These are phyloP conservation scores for Rhodomyrtus psidioides DNA, from an alignment of 441 rosid species.

Conservation along the genomic window DNA sequence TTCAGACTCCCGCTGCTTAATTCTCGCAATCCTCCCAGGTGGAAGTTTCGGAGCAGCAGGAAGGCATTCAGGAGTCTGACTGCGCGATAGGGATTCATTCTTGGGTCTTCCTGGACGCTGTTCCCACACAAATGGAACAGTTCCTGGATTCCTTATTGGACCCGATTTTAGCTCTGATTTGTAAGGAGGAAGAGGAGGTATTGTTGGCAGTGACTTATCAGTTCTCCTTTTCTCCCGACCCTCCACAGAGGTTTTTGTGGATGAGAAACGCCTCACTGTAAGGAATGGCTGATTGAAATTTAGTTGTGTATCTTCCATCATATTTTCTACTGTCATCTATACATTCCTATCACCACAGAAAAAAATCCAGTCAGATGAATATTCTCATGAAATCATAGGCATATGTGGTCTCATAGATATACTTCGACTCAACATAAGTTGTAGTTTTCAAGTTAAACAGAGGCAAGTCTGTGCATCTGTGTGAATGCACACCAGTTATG, in stretches of 20 bases:
- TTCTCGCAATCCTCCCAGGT: conserved; percentile 54
- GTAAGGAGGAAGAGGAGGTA: conserved; percentile 47
- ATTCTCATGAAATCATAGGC: background rate
- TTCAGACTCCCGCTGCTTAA: conserved; percentile 14
- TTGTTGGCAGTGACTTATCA: conserved; percentile 20
- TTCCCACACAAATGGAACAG: conserved; percentile 91
- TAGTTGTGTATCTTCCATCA: conserved; percentile 57
- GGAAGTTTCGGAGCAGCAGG: conserved; percentile 71
- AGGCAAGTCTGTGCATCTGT: background rate
- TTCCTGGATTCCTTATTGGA: conserved; percentile 78
- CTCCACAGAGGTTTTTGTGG: conserved; percentile 22
- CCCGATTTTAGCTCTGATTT: conserved; percentile 78
- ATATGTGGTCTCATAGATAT: background rate
- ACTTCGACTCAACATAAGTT: background rate
- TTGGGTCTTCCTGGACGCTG: conserved; percentile 80
- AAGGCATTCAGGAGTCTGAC: conserved; percentile 7
- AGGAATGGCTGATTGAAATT: conserved; percentile 73
- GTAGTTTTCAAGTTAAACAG: background rate
- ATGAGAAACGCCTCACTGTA: conserved; percentile 60
- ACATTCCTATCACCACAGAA: conserved; percentile 15
- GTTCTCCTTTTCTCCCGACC: conserved; percentile 32
- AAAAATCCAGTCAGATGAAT: background rate
- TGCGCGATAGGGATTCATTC: conserved; percentile 27
- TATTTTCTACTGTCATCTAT: conserved; percentile 25
- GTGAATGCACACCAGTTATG: background rate